These are phyloP conservation scores for Helicostylum pulchrum DNA, from an alignment of 192 early-diverging fungal genomes.

Conservation along the genomic window DNA sequence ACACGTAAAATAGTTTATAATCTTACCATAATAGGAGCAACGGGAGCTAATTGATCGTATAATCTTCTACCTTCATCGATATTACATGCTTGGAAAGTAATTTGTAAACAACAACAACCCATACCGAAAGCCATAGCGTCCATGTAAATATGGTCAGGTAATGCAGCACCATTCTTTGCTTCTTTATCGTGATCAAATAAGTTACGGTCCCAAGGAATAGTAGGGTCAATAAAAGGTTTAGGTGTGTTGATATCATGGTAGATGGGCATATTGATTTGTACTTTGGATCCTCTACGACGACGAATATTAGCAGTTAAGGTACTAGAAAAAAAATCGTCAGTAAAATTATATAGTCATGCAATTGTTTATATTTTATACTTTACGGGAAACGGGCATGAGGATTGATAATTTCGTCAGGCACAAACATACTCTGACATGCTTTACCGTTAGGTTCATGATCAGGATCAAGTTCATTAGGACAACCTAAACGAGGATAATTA, in stretches of 20 bases:
- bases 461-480: conserved; percentile 68
- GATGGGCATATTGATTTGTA: conserved; percentile 94
- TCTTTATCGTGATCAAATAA: conserved; percentile 67
- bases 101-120: conserved; percentile 97
- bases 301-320: conserved; percentile 95
- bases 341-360: background rate
- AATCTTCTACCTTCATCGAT: conserved; percentile 88
- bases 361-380: conserved; percentile 21
- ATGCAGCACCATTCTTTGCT: conserved; percentile 74
- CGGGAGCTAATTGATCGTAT: conserved; percentile 91
- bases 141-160: conserved; percentile 95
- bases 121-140: conserved; percentile 99
- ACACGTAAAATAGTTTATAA: background rate
- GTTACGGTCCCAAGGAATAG: conserved; percentile 57
- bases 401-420: conserved; percentile 92
- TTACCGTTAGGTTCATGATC: conserved; percentile 62
- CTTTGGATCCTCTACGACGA: conserved; percentile 87
- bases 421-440: conserved; percentile 81
- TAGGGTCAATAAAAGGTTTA: conserved; percentile 79
- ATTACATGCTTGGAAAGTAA: conserved; percentile 95
- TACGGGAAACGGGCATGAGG: conserved; percentile 90
- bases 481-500: conserved; percentile 89
- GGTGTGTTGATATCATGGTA: conserved; percentile 91
- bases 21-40: conserved; percentile 85
- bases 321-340: conserved; percentile 23